Base-by-base conservation (phyloP, 1,139 yeast genomes). In the Blastobotrys raffinosifermentans region DNA sequence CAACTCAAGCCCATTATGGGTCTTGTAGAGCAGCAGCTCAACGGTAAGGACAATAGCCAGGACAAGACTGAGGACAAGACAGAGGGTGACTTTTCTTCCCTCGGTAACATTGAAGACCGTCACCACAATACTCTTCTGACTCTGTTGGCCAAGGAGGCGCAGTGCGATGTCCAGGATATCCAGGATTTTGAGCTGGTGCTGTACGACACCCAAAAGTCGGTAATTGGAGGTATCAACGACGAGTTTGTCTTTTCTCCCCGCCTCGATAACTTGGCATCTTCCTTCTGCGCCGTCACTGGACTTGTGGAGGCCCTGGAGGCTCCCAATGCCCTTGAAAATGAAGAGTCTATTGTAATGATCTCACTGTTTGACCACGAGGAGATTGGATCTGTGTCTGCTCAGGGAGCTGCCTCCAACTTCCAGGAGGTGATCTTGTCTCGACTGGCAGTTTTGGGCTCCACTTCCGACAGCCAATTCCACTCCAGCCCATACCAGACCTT, bases 161-260 rank as follows among this genome's bases (percentile, higher is more conserved):
- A 64, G 0, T 75, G 77, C 10, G 60, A 65, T 2, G 63, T 65
- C 14, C 52, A 57, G 1, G 75, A 75, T 38, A 82, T 91, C 51
- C 89, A 84, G 57, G 97, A 91, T 60, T 89, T 91, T 57, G 98
- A 91, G 58, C 72, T 91, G 49, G 69, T 87, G n/a, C 70, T 91
- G 17, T 87, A 72, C 54, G 98, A 91, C 62, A 78, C 89, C 45
- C 94, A 91, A 60, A 74, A 74, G 31, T 76, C 96, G 0, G 72
- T 75, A 31, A 63, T 89, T 39, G 97, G 97, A 34, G 98, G 98
- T 2, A 61, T 91, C 41, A 76, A 84, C 48, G 83, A 89, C 48
- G 98, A 91, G 61, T 87, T 91, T 55, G 76, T 91, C 39, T 91
- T 86, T 53, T 81, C 94, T 18, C 94, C 96, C n/a, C 76, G 98